Conservation (phyloP, 495 filamentous ascomycete species). For the Wilcoxina mikolae region DNA sequence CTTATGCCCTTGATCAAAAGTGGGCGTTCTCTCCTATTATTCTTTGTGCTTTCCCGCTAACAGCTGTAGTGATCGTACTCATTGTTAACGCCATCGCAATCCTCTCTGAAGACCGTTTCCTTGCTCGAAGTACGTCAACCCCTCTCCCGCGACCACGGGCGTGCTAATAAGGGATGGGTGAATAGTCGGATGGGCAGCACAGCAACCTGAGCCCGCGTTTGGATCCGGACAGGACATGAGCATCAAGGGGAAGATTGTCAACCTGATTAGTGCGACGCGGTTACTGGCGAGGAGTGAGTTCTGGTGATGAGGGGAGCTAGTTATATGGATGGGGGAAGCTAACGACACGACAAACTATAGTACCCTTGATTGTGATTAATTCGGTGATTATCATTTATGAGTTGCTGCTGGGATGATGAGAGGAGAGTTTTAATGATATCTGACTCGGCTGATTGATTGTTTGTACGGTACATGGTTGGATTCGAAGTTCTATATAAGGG, state of each 20-base stretch:
- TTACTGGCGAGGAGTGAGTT: slow-evolving; percentile 87
- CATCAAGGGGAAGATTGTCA: slow-evolving; percentile 73
- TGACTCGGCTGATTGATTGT: too few species aligned
- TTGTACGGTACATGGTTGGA: too few species aligned
- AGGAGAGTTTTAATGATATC: too few species aligned
- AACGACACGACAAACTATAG: slow-evolving; percentile 33
- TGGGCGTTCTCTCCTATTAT: slow-evolving; percentile 3
- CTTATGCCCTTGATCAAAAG: slow-evolving; percentile 25
- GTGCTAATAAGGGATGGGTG: background rate
- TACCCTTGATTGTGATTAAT: slow-evolving; percentile 88
- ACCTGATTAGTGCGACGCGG: slow-evolving; percentile 77
- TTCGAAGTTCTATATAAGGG: too few species aligned
- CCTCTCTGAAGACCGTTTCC: slow-evolving; percentile 93
- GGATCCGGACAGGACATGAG: slow-evolving; percentile 35
- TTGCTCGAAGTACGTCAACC: slow-evolving; percentile 93
- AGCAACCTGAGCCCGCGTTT: slow-evolving; percentile 1
- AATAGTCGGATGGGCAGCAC: slow-evolving; percentile 64
- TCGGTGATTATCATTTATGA: slow-evolving; percentile 80
- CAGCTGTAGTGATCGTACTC: slow-evolving; percentile 40
- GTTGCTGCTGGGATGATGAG: slow-evolving; percentile 74
- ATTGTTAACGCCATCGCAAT: slow-evolving; percentile 88
- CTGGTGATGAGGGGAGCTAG: background rate
- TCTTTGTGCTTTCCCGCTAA: background rate
- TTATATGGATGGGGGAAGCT: slow-evolving; percentile 6
- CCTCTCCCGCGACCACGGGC: slow-evolving; percentile 26